A percentile compares a stretch with the other conserved stretches of the same genome.
Evolutionary conservation across 306 rosid species (phyloP).

Genomic region (Nissolia schottii): DNA sequence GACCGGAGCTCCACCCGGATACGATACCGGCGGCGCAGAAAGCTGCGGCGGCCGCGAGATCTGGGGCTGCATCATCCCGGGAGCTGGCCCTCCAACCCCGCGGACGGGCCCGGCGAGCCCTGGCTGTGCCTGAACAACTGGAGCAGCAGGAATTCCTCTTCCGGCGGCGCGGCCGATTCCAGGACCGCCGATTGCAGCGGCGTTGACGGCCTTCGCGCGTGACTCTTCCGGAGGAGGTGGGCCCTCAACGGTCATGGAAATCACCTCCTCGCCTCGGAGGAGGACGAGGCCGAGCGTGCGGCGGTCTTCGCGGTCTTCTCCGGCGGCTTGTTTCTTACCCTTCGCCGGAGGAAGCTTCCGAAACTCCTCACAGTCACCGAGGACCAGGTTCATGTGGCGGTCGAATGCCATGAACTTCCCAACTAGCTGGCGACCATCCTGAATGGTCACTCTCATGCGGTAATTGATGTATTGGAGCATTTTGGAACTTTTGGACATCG

Average conservation of each 20-base stretch:
- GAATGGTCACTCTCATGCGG: constrained; percentile 93
- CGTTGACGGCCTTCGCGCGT: constrained; percentile 75
- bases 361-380: constrained; percentile 98
- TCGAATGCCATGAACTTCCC: constrained; percentile 99
- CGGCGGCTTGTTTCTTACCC: constrained; percentile 69
- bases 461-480: constrained; percentile 96
- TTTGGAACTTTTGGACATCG: constrained; percentile 99
- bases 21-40: constrained; percentile 65
- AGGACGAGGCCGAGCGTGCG: constrained; percentile 96
- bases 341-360: constrained; percentile 91
- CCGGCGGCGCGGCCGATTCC: constrained; percentile 91
- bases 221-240: constrained; percentile 95
- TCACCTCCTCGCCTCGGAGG: constrained; percentile 97
- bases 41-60: constrained; percentile 77
- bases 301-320: constrained; percentile 78
- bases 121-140: constrained; percentile 82
- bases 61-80: constrained; percentile 99
- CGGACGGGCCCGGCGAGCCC: constrained; percentile 93
- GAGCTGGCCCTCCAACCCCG: constrained; percentile 95
- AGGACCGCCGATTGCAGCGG: constrained; percentile 83
- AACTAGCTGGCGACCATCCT: constrained; percentile 93
- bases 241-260: constrained; percentile 98
- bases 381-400: constrained; percentile 97
- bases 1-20: constrained; percentile 60
- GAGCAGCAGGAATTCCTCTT: constrained; percentile 76